phyloP scores from a whole-genome alignment of 441 rosid genomes.

The Erodium trifolium region DNA sequence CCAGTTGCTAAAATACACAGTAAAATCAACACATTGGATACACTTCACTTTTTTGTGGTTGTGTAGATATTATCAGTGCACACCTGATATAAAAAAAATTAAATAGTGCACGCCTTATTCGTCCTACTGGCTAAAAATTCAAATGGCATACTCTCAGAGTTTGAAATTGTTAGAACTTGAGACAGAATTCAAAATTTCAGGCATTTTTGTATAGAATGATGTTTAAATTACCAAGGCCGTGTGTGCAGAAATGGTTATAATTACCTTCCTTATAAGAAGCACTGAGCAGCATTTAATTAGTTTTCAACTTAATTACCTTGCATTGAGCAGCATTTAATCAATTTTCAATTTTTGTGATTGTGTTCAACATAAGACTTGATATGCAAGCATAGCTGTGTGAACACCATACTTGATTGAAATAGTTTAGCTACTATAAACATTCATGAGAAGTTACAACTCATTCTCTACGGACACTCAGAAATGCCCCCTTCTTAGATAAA shows the following conservation, averaged over 20 bases:
- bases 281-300: no score
- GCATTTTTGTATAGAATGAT: slow-evolving; percentile 23
- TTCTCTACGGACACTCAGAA: neutral
- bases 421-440: neutral
- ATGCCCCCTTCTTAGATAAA: neutral
- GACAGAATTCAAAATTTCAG: slow-evolving; percentile 36
- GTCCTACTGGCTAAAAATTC: slow-evolving; percentile 53
- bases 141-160: slow-evolving; percentile 35
- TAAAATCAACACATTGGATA: slow-evolving; percentile 41
- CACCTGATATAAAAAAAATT: no score
- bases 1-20: no score
- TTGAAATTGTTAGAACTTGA: slow-evolving; percentile 41
- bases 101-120: slow-evolving; percentile 57
- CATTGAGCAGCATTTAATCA: no score
- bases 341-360: no score
- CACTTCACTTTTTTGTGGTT: slow-evolving; percentile 63
- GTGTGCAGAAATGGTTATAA: neutral
- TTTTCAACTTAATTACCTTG: no score
- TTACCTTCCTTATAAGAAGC: no score
- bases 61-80: slow-evolving; percentile 49
- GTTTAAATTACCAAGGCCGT: neutral
- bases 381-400: no score
- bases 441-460: neutral
- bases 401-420: no score
- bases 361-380: no score